These are phyloP conservation scores for Chlorella sp. DNA, from an alignment of 139 green algal genomes.

Conservation along the genomic window DNA sequence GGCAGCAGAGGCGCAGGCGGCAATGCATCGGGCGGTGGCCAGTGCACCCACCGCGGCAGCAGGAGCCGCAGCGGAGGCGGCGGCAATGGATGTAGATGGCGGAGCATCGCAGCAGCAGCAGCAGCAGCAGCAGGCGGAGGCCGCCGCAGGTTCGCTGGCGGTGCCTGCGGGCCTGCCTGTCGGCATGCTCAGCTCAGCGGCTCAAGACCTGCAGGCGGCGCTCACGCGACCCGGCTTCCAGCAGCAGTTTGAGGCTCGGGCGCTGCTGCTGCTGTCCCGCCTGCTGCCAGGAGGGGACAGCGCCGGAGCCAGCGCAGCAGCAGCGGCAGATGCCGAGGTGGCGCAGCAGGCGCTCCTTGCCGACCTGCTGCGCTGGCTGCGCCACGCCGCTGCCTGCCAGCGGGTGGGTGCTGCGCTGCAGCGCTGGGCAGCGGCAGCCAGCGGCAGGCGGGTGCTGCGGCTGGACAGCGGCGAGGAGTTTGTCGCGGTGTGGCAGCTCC, in stretches of 20 bases:
- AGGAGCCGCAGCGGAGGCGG: background rate
- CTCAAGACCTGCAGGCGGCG: background rate
- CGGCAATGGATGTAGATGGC: conserved; percentile 25
- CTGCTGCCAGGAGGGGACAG: background rate
- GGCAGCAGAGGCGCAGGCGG: background rate
- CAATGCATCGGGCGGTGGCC: background rate
- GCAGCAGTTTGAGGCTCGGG: conserved; percentile 29
- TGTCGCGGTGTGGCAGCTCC: conserved; percentile 23
- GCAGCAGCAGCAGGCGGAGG: background rate
- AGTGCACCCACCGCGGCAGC: background rate
- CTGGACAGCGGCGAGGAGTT: conserved; percentile 16
- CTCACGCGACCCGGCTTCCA: background rate
- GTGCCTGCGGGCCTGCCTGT: background rate
- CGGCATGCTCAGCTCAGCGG: conserved; percentile 20
- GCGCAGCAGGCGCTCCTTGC: background rate
- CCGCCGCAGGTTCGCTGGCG: background rate
- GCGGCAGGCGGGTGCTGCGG: background rate
- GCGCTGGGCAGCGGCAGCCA: background rate
- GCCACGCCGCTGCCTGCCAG: conserved; percentile 2
- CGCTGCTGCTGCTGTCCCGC: conserved; percentile 10
- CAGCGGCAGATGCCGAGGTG: background rate
- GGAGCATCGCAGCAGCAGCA: background rate
- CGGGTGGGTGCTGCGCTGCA: background rate
- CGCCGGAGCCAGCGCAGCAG: background rate
- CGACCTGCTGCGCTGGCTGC: conserved; percentile 28